Conservation (phyloP, 1,284 basidiomycete genomes). For the Ceratorhiza oryzae-sativae region DNA sequence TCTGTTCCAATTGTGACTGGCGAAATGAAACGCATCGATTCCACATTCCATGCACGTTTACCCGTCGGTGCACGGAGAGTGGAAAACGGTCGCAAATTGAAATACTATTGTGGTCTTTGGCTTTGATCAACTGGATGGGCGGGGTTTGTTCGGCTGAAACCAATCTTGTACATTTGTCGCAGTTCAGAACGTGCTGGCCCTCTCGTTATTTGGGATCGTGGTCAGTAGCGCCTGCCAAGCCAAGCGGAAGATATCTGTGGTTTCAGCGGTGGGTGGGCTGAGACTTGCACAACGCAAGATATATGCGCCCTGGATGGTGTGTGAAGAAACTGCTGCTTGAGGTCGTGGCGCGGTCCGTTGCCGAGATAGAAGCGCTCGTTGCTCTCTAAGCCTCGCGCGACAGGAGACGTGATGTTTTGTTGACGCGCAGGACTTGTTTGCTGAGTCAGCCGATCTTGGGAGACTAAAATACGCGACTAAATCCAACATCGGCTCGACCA, state of each 20-base stretch:
- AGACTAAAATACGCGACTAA: slow-evolving; percentile 14
- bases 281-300: not conserved
- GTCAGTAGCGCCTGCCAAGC: no score
- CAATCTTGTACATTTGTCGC: no score
- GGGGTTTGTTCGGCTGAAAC: no score
- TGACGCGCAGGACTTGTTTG: slow-evolving; percentile 32
- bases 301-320: slow-evolving; percentile 31
- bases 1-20: not conserved
- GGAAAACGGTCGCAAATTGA: not conserved
- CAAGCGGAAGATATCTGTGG: no score
- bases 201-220: no score
- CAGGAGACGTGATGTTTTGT: slow-evolving; percentile 35
- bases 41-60: not conserved
- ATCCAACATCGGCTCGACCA: slow-evolving; percentile 33
- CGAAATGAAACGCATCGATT: slow-evolving; percentile 14
- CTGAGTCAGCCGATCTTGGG: slow-evolving; percentile 24
- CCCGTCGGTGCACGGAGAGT: not conserved
- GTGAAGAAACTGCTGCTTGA: slow-evolving; percentile 1
- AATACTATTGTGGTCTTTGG: no score
- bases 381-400: slow-evolving; percentile 22
- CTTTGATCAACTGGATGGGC: slow-evolving; percentile 1
- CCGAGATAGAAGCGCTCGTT: slow-evolving; percentile 21
- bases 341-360: not conserved
- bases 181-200: no score
- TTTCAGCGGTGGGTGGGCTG: no score